phyloP scores from a whole-genome alignment of 208 protist species.

The Trypanosoma grayi region DNA sequence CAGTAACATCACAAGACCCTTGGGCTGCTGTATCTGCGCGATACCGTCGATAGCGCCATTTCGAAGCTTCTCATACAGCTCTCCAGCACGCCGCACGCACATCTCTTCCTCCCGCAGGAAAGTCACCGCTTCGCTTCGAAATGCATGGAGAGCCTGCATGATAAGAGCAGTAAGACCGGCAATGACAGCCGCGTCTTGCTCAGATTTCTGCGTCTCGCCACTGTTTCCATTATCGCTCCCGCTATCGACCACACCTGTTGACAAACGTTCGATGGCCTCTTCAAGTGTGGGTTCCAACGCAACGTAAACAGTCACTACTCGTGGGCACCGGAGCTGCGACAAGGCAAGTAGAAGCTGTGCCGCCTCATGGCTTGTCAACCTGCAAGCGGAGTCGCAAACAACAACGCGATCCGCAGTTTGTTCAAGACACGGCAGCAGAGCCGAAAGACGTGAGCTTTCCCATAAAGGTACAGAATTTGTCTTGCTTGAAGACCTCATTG shows the following conservation, averaged over 20 bases:
- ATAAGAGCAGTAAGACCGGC: constrained; percentile 4
- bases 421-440: constrained; percentile 19
- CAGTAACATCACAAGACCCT: constrained; percentile 31
- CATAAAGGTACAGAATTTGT: neutral
- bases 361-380: constrained; percentile 23
- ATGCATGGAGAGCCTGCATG: constrained; percentile 26
- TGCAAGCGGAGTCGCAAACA: neutral
- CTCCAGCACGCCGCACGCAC: constrained; percentile 15
- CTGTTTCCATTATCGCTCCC: neutral
- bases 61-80: constrained; percentile 18
- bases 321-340: constrained; percentile 14
- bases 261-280: constrained; percentile 1
- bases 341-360: constrained; percentile 31
- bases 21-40: constrained; percentile 15
- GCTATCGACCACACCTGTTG: neutral
- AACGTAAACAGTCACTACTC: constrained; percentile 8
- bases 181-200: neutral
- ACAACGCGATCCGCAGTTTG: constrained; percentile 15
- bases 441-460: constrained; percentile 13
- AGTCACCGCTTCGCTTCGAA: constrained; percentile 10
- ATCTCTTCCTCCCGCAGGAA: constrained; percentile 13
- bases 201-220: neutral
- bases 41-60: constrained; percentile 16
- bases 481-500: neutral
- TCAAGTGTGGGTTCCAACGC: constrained; percentile 17